phyloP scores from a whole-genome alignment of 2,329 filamentous ascomycete genomes.

The Colletotrichum abscissum region DNA sequence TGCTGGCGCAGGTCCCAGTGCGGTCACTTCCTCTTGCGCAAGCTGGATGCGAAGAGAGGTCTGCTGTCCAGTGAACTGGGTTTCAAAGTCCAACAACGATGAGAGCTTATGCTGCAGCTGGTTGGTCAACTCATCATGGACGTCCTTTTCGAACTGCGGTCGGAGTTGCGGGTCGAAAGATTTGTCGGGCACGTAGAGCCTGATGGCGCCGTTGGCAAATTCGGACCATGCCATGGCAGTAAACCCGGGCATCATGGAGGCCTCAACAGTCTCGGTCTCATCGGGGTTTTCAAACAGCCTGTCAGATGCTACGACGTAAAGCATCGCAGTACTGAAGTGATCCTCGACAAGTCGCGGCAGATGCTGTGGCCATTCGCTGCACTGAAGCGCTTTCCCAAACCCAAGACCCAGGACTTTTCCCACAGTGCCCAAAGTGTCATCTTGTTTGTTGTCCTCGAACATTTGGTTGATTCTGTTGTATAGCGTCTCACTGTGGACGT shows the following conservation, averaged over 20 bases:
- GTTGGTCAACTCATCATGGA: slow-evolving; percentile 64
- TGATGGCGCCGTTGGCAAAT: slow-evolving; percentile 79
- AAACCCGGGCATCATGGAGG: neutral
- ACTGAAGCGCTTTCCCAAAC: neutral
- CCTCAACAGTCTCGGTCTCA: neutral
- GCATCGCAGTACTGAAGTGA: slow-evolving; percentile 58
- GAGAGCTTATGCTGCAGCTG: slow-evolving; percentile 67
- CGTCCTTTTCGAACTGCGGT: slow-evolving; percentile 73
- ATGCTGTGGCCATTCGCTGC: slow-evolving; percentile 50
- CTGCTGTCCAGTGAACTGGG: slow-evolving; percentile 73
- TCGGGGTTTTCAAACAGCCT: slow-evolving; percentile 33
- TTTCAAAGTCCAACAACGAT: slow-evolving; percentile 74
- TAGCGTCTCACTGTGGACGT: neutral
- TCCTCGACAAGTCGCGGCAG: slow-evolving; percentile 50
- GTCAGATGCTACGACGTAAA: slow-evolving; percentile 54
- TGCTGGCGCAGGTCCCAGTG: slow-evolving; percentile 74
- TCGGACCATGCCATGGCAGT: slow-evolving; percentile 75
- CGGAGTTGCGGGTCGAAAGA: slow-evolving; percentile 83
- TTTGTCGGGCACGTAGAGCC: slow-evolving; percentile 86
- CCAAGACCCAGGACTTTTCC: neutral
- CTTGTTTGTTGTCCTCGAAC: neutral
- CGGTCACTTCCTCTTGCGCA: slow-evolving; percentile 69
- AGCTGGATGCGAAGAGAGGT: slow-evolving; percentile 75
- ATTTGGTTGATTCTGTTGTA: neutral
- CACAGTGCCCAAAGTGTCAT: neutral